Conservation (phyloP, 176 grass and related monocot species). For the Paspalum vaginatum region DNA sequence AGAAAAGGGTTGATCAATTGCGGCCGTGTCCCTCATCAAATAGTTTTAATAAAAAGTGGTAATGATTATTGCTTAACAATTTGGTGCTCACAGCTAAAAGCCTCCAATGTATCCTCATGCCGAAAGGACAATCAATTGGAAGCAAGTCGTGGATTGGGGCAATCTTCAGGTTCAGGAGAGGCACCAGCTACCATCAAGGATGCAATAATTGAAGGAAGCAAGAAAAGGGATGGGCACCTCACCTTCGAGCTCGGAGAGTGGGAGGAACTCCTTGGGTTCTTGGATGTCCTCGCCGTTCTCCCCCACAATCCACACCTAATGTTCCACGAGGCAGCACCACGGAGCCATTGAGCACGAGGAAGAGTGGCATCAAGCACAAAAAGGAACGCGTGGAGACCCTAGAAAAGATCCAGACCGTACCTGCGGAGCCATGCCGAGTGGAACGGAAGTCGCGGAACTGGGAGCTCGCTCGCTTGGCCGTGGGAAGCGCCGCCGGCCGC, state of each 20-base stretch:
- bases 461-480: background rate
- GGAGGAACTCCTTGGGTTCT: constrained; percentile 51
- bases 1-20: background rate
- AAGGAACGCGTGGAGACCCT: background rate
- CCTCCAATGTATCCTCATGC: background rate
- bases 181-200: background rate
- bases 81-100: background rate
- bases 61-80: background rate
- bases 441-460: background rate
- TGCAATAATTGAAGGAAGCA: background rate
- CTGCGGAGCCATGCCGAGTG: constrained; percentile 34
- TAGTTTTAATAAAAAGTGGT: background rate
- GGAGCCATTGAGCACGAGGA: background rate
- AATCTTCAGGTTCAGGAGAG: background rate
- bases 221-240: constrained; percentile 42
- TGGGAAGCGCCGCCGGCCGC: background rate
- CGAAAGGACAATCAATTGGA: background rate
- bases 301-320: constrained; percentile 76
- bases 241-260: constrained; percentile 80
- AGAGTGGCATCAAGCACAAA: background rate
- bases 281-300: constrained; percentile 63
- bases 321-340: constrained; percentile 1
- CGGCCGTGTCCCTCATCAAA: background rate
- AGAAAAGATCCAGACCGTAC: background rate
- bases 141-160: background rate